Evolutionary conservation across 306 rosid species (phyloP).

Genomic region (Rosa multiflora): DNA sequence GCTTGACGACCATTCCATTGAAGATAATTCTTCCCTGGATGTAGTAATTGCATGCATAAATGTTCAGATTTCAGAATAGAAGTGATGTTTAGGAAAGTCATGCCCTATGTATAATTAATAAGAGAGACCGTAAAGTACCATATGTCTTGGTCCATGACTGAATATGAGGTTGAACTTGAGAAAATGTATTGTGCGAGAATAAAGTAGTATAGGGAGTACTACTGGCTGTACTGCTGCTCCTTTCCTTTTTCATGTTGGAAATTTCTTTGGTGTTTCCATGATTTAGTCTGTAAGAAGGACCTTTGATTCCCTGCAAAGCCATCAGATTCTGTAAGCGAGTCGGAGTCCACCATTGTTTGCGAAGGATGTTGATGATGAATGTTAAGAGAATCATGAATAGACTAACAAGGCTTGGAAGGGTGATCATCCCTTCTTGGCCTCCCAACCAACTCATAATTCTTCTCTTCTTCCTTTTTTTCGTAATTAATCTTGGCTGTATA

Average conservation of each 20-base stretch:
- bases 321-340: conserved; percentile 1
- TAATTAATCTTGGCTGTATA: no score
- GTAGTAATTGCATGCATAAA: not conserved
- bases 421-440: not conserved
- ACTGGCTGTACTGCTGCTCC: not conserved
- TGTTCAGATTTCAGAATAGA: not conserved
- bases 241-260: not conserved
- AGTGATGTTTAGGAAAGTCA: not conserved
- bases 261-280: not conserved
- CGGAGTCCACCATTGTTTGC: not conserved
- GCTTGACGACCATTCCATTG: conserved; percentile 31
- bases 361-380: not conserved
- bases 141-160: conserved; percentile 2
- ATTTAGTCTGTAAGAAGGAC: not conserved
- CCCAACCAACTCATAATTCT: not conserved
- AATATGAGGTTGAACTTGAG: conserved; percentile 16
- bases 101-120: no score
- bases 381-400: not conserved
- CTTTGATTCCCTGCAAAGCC: not conserved
- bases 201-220: not conserved
- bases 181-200: not conserved
- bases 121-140: not conserved
- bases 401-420: not conserved
- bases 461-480: not conserved
- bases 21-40: conserved; percentile 28